Evolutionary conservation across 2,329 filamentous ascomycete genomes (phyloP), one percentile per base, ranked within the genome.

Genomic region (Fusarium albosuccineum): DNA sequence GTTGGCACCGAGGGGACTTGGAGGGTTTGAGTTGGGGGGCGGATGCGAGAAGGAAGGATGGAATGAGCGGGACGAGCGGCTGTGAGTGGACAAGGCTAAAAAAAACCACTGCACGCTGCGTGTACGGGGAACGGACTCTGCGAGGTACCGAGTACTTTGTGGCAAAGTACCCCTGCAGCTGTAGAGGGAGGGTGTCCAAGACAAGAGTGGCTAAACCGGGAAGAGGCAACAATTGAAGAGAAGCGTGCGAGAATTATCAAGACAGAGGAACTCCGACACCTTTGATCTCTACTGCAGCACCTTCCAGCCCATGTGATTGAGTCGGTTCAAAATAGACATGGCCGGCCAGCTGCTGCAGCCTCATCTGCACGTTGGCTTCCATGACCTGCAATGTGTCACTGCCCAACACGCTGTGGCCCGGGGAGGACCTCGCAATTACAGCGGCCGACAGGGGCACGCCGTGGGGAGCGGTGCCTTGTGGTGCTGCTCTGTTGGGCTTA

Each of bases 61-160:
- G 57, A 56, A 58, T 59, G 66, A 40, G 50, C 58, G 66, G 66
- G 54, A 63, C 50, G 66, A 59, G 62, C 66, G 66, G 66, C 53
- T 66, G 62, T 56, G 53, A 49, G 55, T 46, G 42, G 48, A 36
- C 37, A 41, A 22, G 36, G 50, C 34, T 36, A 59, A 48, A 49
- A 67, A 67, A 68, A 62, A 56, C 41, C 54, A 41, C 56, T 62
- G 57, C 37, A 56, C 36, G 33, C 46, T 64, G 55, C 26, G 48
- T 53, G 42, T 42, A 54, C 46, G 46, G 53, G 53, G 46, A 48
- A 9, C 46, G 50, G 65, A 29, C 45, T 39, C 22, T 36, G 9
- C 6, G 22, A 63, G 14, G 66, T 68, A 69, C 30, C 34, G 9
- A 41, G 16, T 69, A 68, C 66, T 51, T 46, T 29, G 48, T 54